phyloP scores from a whole-genome alignment of 805 yeast genomes.

The Candida maltosa region DNA sequence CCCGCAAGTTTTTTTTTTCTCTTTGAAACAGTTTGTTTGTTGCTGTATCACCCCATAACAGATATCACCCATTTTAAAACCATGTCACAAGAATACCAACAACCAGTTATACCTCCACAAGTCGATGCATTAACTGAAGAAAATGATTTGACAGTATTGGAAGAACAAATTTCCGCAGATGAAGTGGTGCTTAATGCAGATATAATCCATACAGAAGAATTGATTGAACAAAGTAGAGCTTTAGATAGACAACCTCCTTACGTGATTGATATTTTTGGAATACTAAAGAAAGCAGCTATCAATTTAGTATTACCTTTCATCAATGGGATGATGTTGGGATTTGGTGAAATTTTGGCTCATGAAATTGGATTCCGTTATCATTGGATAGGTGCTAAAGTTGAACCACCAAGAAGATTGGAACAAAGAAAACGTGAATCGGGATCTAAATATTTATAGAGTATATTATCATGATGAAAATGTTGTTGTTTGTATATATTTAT shows the following conservation, averaged over 20 bases:
- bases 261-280: conserved; percentile 30
- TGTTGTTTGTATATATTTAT: too few relatives aligned
- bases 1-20: too few relatives aligned
- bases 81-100: too few relatives aligned
- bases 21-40: too few relatives aligned
- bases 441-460: conserved; percentile 14
- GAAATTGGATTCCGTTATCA: conserved; percentile 81
- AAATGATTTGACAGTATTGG: conserved; percentile 20
- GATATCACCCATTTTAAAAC: too few relatives aligned
- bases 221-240: conserved; percentile 18
- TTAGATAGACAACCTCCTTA: conserved; percentile 12
- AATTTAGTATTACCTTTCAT: conserved; percentile 82
- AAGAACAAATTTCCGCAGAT: conserved; percentile 27
- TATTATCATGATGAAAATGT: too few relatives aligned
- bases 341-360: conserved; percentile 93
- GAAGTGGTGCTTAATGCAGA: conserved; percentile 26
- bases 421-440: conserved; percentile 16
- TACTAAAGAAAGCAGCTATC: conserved; percentile 54
- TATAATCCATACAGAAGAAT: conserved; percentile 21
- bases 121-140: conserved; percentile 12
- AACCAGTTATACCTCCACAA: too few relatives aligned
- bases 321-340: conserved; percentile 93
- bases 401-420: conserved; percentile 32
- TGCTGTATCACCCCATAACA: too few relatives aligned
- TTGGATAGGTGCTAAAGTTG: conserved; percentile 69